Evolutionary conservation across 805 yeast species (phyloP).

Genomic region (Metschnikowia cerradonensis): DNA sequence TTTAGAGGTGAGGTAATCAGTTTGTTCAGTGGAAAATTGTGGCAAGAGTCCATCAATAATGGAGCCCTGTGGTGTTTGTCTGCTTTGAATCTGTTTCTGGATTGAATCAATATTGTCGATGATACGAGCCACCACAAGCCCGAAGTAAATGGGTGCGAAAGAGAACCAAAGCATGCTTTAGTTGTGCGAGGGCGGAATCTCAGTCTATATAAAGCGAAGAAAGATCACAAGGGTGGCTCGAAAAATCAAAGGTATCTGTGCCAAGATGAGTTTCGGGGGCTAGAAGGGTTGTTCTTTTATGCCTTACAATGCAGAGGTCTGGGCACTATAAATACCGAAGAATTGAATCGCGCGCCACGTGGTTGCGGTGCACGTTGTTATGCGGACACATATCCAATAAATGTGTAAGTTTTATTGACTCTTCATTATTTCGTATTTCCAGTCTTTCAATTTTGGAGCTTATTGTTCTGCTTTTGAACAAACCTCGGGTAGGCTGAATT

Average conservation of each 20-base stretch:
- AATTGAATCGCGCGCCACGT: not conserved
- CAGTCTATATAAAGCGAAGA: no score
- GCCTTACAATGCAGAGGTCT: not conserved
- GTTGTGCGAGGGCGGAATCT: not conserved
- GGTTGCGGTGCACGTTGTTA: not conserved
- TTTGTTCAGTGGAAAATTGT: slow-evolving; percentile 22
- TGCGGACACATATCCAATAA: not conserved
- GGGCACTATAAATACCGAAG: not conserved
- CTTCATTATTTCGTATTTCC: not conserved
- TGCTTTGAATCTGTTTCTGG: slow-evolving; percentile 20
- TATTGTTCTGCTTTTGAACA: no score
- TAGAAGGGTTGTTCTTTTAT: not conserved
- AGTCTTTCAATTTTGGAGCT: no score
- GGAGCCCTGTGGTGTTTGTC: slow-evolving; percentile 9
- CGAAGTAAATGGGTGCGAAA: slow-evolving; percentile 13
- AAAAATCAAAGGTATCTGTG: no score
- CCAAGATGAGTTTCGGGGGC: not conserved
- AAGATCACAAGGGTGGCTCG: no score
- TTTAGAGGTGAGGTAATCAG: slow-evolving; percentile 28
- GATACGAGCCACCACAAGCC: slow-evolving; percentile 16
- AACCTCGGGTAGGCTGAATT: no score
- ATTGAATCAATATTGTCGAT: slow-evolving; percentile 26
- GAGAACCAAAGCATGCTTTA: slow-evolving; percentile 2
- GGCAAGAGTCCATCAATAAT: slow-evolving; percentile 25
- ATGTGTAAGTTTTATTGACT: not conserved